Percentiles rank a stretch among this genome's conserved stretches.
These are phyloP conservation scores for Tulasnella sp. DNA, from an alignment of 768 basidiomycete genomes.

Conservation along the genomic window DNA sequence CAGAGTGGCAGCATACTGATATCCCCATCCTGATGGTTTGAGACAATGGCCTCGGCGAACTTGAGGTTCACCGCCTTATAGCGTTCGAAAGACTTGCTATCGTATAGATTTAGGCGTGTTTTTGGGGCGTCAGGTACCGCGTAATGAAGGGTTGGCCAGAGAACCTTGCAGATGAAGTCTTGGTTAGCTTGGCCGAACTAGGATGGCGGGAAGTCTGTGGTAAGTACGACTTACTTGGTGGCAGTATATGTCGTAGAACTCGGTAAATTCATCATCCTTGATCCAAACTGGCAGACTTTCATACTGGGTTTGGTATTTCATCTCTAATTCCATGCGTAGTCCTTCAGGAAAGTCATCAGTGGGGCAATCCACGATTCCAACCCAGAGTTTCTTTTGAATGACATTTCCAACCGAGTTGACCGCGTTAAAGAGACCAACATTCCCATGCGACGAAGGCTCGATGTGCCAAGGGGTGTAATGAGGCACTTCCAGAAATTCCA, in stretches of 20 bases:
- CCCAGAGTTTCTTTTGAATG: conserved; percentile 59
- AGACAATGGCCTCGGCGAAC: conserved; percentile 83
- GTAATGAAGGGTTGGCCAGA: conserved; percentile 88
- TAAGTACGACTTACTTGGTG: conserved; percentile 61
- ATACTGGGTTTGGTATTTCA: conserved; percentile 48
- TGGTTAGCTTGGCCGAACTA: not conserved
- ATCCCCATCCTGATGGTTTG: conserved; percentile 84
- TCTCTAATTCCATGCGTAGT: conserved; percentile 60
- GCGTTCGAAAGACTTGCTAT: conserved; percentile 77
- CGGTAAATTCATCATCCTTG: conserved; percentile 63
- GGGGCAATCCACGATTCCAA: conserved; percentile 78
- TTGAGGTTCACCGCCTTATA: conserved; percentile 89
- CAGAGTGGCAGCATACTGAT: conserved; percentile 52
- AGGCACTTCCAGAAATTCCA: conserved; percentile 30
- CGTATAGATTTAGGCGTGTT: conserved; percentile 72
- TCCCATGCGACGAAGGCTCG: conserved; percentile 70
- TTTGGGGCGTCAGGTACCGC: conserved; percentile 86
- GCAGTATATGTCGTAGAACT: conserved; percentile 84
- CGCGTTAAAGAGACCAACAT: conserved; percentile 86
- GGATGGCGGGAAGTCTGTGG: not conserved
- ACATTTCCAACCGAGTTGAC: conserved; percentile 61
- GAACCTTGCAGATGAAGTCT: conserved; percentile 49
- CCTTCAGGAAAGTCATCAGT: conserved; percentile 67
- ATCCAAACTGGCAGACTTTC: conserved; percentile 72
- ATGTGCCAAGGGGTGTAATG: conserved; percentile 49